Evolutionary conservation across 495 filamentous ascomycete species (phyloP).

Genomic region (Trichoderma orchidacearum): DNA sequence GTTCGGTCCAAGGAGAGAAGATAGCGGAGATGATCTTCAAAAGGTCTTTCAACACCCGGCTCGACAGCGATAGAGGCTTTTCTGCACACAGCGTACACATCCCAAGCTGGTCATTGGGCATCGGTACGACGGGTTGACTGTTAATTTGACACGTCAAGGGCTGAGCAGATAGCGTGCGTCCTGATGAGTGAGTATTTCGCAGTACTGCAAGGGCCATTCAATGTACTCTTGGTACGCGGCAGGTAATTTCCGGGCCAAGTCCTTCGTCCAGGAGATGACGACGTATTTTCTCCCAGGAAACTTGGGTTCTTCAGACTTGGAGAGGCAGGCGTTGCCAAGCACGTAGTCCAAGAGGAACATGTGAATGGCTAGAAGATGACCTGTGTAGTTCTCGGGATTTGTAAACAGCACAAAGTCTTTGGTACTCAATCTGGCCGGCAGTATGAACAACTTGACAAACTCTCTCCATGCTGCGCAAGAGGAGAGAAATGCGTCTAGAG

Average conservation of each 20-base stretch:
- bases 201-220: background rate
- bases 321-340: background rate
- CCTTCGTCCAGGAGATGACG: slow-evolving; percentile 3
- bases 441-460: slow-evolving; percentile 4
- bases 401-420: slow-evolving; percentile 28
- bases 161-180: background rate
- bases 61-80: too few species aligned
- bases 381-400: slow-evolving; percentile 19
- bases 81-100: too few species aligned
- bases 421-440: slow-evolving; percentile 11
- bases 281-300: slow-evolving; percentile 3
- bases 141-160: too few species aligned
- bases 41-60: too few species aligned
- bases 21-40: too few species aligned
- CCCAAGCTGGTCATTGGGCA: too few species aligned
- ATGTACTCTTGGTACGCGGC: background rate
- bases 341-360: slow-evolving; percentile 12
- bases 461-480: background rate
- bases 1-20: too few species aligned
- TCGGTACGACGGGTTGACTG: too few species aligned
- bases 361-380: slow-evolving; percentile 30
- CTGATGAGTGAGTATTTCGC: background rate
- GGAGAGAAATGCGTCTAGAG: background rate
- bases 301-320: background rate
- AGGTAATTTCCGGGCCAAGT: slow-evolving; percentile 2